Evolutionary conservation across 306 rosid species (phyloP), one percentile per base, ranked within the genome.

Genomic region (Geum urbanum): DNA sequence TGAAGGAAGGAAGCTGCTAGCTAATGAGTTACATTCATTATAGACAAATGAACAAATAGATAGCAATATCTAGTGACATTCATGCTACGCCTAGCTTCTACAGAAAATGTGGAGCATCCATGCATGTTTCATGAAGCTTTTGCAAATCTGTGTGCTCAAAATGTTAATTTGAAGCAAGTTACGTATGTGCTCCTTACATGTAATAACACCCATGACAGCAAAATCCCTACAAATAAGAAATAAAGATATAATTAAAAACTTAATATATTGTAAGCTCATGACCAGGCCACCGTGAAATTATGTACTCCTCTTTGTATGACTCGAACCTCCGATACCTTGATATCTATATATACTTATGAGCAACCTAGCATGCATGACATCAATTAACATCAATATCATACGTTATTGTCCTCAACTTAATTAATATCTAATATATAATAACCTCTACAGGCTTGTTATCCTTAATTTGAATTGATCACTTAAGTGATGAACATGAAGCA

Each of bases 141-240:
- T 49, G 9, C 72, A 40, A 1, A 20, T 67, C 16, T 50, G 7
- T 7, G 4, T 19, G 19, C 3, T 41, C 20, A 48, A 46, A 65
- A 43, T 18, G n/a, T 27, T 2, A 27, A 27, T 19, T 67, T 6
- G 32, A 51, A 39, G 46, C 47, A 68, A 54, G 67, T 45, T 20
- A 24, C 47, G 47, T 66, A 66, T 50, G 46, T 49, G 54, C 63
- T 48, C 47, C 44, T 46, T 27, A 22, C 10, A 13, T 35, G 27
- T 32, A 51, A 22, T 3, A 72, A 72, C 13, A 39, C 39, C 81
- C 54, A 44, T 9, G 59, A 53, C 37, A 72, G 19, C 71, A 55
- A 61, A 27, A 78, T 0, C 20, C 78, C 81, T 78, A 40, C 10
- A 46, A 18, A n/a, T 8, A 48, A 20, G 22, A 5, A 9, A 57